Conservation (phyloP, 2,329 filamentous ascomycete species). For the Orbilia quercus region DNA sequence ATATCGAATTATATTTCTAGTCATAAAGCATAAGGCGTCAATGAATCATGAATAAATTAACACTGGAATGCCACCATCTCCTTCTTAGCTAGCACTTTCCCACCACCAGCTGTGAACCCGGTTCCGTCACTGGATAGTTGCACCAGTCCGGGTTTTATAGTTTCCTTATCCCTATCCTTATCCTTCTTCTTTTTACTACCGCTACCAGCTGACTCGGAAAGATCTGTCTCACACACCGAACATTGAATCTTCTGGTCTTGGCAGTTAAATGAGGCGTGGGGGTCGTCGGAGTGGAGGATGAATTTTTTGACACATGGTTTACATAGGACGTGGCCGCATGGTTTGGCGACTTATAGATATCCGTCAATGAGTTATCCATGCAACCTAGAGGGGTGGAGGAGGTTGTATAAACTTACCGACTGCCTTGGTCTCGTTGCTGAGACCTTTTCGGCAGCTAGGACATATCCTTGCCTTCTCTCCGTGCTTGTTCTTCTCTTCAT, state of each 20-base stretch:
- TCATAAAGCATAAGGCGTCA: too few relatives aligned
- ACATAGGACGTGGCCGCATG: slow-evolving; percentile 92
- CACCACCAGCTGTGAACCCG: slow-evolving; percentile 88
- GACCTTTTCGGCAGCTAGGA: slow-evolving; percentile 83
- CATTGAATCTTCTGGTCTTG: slow-evolving; percentile 72
- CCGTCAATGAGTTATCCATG: neutral
- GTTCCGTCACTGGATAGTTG: slow-evolving; percentile 87
- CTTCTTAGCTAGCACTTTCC: slow-evolving; percentile 79
- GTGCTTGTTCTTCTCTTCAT: slow-evolving; percentile 66
- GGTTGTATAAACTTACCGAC: slow-evolving; percentile 66
- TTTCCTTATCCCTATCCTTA: slow-evolving; percentile 67
- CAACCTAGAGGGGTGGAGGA: neutral
- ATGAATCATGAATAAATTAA: slow-evolving; percentile 63
- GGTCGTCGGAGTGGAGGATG: slow-evolving; percentile 73
- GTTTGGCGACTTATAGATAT: slow-evolving; percentile 72
- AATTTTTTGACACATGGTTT: slow-evolving; percentile 86
- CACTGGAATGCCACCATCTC: slow-evolving; percentile 84
- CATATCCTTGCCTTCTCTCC: slow-evolving; percentile 71
- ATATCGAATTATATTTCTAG: neutral
- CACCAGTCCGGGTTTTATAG: slow-evolving; percentile 77
- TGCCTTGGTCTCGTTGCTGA: slow-evolving; percentile 84
- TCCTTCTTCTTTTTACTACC: slow-evolving; percentile 61
- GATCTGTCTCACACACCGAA: slow-evolving; percentile 85
- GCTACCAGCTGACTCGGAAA: slow-evolving; percentile 68
- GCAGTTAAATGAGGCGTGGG: slow-evolving; percentile 69